Conservation (phyloP, 768 basidiomycete species). For the Podaxis sp. region DNA sequence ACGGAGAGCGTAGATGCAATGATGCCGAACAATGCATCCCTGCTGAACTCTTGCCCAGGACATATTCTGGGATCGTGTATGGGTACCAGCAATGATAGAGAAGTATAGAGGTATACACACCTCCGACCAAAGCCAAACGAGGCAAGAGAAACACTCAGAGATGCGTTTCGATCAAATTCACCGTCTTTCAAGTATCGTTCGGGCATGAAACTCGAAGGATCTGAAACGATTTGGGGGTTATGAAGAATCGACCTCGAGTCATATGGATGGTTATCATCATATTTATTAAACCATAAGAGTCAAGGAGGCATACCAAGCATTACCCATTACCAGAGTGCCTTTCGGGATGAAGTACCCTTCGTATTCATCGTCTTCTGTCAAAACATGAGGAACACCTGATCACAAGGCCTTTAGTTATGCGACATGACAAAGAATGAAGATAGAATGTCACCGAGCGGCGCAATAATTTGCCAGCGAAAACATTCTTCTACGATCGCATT, state of each 20-base stretch:
- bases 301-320: slow-evolving; percentile 26
- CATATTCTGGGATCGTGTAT: slow-evolving; percentile 23
- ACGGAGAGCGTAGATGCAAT: slow-evolving; percentile 17
- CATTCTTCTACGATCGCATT: slow-evolving; percentile 28
- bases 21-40: slow-evolving; percentile 29
- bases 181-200: slow-evolving; percentile 29
- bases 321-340: slow-evolving; percentile 35
- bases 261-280: neutral
- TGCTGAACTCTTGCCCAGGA: slow-evolving; percentile 40
- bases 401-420: neutral
- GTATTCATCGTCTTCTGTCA: slow-evolving; percentile 31
- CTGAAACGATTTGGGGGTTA: slow-evolving; percentile 29
- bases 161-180: slow-evolving; percentile 15
- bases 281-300: neutral
- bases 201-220: slow-evolving; percentile 36
- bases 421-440: neutral
- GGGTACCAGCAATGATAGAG: neutral
- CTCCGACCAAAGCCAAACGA: slow-evolving; percentile 23
- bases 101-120: neutral
- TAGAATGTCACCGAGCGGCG: slow-evolving; percentile 14
- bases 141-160: neutral
- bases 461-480: slow-evolving; percentile 16
- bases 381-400: slow-evolving; percentile 26
- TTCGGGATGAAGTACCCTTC: slow-evolving; percentile 32
- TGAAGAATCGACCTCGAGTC: slow-evolving; percentile 11